Evolutionary conservation across 148 eudicot genomes (phyloP).

Genomic region (Rhododendron molle): DNA sequence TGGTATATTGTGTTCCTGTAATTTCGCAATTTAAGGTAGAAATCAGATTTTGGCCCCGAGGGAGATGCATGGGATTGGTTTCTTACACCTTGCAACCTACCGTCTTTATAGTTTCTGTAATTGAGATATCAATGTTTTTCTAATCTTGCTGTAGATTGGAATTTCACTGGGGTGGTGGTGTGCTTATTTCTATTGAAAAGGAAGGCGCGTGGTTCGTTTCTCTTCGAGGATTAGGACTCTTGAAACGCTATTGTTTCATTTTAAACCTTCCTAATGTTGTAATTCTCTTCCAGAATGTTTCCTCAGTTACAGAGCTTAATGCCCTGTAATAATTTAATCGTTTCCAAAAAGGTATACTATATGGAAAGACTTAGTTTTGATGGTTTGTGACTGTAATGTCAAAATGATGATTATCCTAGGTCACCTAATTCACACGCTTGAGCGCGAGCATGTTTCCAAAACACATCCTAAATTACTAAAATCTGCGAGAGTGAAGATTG

Average conservation of each 20-base stretch:
- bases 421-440: too few species aligned
- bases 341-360: background rate
- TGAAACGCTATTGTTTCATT: background rate
- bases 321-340: too few species aligned
- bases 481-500: background rate
- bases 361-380: background rate
- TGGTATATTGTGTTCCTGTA: conserved; percentile 29
- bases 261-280: background rate
- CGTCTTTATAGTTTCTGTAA: background rate
- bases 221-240: background rate
- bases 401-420: too few species aligned
- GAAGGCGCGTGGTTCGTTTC: background rate
- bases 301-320: background rate
- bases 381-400: too few species aligned
- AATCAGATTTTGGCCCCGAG: conserved; percentile 8
- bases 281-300: background rate
- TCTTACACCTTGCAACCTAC: background rate
- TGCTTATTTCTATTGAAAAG: background rate
- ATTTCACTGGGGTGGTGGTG: background rate
- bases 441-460: too few species aligned
- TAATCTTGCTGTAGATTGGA: background rate
- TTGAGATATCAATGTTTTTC: background rate
- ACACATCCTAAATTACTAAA: background rate
- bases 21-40: conserved; percentile 21
- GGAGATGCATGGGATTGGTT: background rate